Conservation (phyloP, 2,329 filamentous ascomycete species). For the Aureobasidium sp. region DNA sequence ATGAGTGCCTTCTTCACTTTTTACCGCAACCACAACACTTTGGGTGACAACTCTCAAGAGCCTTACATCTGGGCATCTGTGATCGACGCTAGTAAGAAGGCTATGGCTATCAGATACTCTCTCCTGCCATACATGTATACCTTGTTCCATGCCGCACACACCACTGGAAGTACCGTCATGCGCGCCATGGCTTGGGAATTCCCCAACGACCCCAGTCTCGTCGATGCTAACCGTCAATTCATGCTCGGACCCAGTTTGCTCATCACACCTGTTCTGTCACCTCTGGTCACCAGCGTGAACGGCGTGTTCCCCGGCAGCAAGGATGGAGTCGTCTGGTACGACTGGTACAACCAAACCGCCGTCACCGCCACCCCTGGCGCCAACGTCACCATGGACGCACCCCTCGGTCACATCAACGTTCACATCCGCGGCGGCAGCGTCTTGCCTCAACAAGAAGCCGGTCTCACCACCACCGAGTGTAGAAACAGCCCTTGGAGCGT, state of each 20-base stretch:
- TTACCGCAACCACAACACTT: constrained; percentile 65
- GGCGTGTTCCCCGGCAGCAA: constrained; percentile 62
- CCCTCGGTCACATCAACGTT: constrained; percentile 61
- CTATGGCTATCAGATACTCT: constrained; percentile 62
- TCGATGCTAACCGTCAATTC: constrained; percentile 61
- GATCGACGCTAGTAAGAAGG: constrained; percentile 52
- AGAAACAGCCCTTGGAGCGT: constrained; percentile 59
- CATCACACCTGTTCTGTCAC: constrained; percentile 58
- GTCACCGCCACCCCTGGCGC: constrained; percentile 43
- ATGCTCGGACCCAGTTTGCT: constrained; percentile 58
- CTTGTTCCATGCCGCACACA: constrained; percentile 57
- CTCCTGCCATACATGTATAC: constrained; percentile 72
- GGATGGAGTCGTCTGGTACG: constrained; percentile 59
- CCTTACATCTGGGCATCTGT: constrained; percentile 63
- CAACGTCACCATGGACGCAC: constrained; percentile 53
- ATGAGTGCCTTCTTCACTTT: constrained; percentile 67
- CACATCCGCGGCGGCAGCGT: constrained; percentile 60
- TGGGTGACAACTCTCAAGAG: constrained; percentile 56
- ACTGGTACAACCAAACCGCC: constrained; percentile 63
- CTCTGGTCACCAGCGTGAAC: constrained; percentile 51
- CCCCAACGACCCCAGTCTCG: constrained; percentile 59
- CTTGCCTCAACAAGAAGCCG: constrained; percentile 59
- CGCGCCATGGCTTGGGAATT: constrained; percentile 68
- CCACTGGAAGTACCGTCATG: constrained; percentile 60
- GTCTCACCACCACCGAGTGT: constrained; percentile 55